Base-by-base conservation (phyloP, 1,284 basidiomycete species). In the Trichosporon sp. region DNA sequence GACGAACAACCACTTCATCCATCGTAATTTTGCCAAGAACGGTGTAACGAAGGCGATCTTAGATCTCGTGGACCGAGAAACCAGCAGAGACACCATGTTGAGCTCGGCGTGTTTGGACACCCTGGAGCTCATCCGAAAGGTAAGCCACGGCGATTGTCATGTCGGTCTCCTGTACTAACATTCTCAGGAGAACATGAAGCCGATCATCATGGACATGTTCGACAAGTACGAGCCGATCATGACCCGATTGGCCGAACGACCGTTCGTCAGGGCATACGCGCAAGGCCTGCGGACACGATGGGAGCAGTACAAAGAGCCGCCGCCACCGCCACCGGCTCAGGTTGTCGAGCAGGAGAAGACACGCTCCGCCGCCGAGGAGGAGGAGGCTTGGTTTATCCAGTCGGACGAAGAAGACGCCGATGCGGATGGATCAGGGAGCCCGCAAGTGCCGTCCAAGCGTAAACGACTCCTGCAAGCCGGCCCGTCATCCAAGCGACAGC, bases 61-160 rank as follows among this genome's bases (percentile, higher is more conserved):
- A 68, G 90, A 92, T 70, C 85, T 98, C 70, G 91, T 94, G 35
- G 82, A 91, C 43, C 88, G 88, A 67, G 96, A 98, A 83, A 91
- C 91, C 37, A 87, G 87, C 64, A 88, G 92, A 71, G 96, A 99
- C 84, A 99, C 96, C 83, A 88, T 99, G 75, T 87, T 99, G 63
- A 92, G 91, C 78, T 96, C 94, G 75, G 93, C 96, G 19, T 98
- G 94, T 85, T 91, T 97, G 79, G 96, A 99, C 80, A 92, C 94
- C 74, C 94, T 99, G 78, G 96, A 99, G 78, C 88, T 89, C 75
- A 92, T 98, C 82, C 90, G 92, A 71, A 89, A 89, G 86, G 94
- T 95, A 73, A 8, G 51, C 51, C 51, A 26, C 43, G 7, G 4
- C 43, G 43, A 46, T 46, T 14, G 2, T n/a, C 14, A 16, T 5